Percentiles rank a stretch among this genome's conserved stretches.
Conservation (phyloP, 2,329 filamentous ascomycete species). For the Cytospora piceae region DNA sequence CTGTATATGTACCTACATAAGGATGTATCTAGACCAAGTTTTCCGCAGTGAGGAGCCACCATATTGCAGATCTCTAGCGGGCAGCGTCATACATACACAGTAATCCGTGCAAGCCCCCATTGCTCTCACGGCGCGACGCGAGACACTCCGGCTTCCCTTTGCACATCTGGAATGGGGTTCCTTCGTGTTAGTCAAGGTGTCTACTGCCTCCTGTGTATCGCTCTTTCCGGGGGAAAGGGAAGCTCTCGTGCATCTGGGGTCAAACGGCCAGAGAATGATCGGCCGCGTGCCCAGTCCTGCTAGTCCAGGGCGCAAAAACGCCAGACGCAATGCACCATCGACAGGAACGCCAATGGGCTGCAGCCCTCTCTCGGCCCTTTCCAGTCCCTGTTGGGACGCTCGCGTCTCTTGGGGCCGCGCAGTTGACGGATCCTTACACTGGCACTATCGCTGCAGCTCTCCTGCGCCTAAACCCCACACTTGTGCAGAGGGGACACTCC, state of each 20-base stretch:
- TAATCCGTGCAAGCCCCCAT: background rate
- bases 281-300: slow-evolving; percentile 12
- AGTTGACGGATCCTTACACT: background rate
- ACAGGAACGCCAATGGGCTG: slow-evolving; percentile 21
- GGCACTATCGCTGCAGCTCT: slow-evolving; percentile 18
- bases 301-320: slow-evolving; percentile 10
- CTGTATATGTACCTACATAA: no score
- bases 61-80: slow-evolving; percentile 14
- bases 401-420: slow-evolving; percentile 13
- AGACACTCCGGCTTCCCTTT: background rate
- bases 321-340: slow-evolving; percentile 16
- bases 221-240: no score
- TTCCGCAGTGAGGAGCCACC: slow-evolving; percentile 10
- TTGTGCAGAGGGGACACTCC: slow-evolving; percentile 1
- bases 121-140: no score
- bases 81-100: slow-evolving; percentile 11
- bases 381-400: slow-evolving; percentile 7
- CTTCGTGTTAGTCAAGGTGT: no score
- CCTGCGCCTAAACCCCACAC: slow-evolving; percentile 21
- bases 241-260: slow-evolving; percentile 1
- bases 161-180: background rate
- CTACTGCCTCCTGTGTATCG: no score
- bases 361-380: slow-evolving; percentile 9
- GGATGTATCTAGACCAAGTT: slow-evolving; percentile 13
- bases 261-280: slow-evolving; percentile 8